phyloP scores from a whole-genome alignment of 2,329 filamentous ascomycete genomes.

The Dactylellina leptospora region DNA sequence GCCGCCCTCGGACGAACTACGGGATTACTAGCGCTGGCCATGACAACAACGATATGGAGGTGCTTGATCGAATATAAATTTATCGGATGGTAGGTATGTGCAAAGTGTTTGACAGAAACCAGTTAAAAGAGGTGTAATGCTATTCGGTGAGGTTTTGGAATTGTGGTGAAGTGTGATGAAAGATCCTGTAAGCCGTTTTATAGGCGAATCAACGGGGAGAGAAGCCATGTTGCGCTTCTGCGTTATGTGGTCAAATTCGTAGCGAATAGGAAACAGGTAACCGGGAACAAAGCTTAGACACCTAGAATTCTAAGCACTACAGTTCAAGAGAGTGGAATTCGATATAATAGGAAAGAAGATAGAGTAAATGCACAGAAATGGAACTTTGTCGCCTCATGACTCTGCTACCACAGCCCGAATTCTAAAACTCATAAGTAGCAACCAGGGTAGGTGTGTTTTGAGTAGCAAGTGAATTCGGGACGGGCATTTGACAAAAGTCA shows the following conservation, averaged over 20 bases:
- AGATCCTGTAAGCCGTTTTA: constrained; percentile 37
- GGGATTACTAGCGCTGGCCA: constrained; percentile 21
- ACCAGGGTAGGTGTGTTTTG: constrained; percentile 29
- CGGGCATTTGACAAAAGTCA: not conserved
- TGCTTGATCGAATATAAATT: too few relatives aligned
- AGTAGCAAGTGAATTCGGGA: constrained; percentile 7
- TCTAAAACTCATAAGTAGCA: not conserved
- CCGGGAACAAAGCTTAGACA: constrained; percentile 2
- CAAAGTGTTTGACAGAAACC: constrained; percentile 1
- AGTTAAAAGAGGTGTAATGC: constrained; percentile 6
- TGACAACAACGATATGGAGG: not conserved
- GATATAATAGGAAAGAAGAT: constrained; percentile 1
- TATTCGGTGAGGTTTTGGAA: constrained; percentile 18
- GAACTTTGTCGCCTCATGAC: constrained; percentile 35
- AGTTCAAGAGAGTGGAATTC: not conserved
- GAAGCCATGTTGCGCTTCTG: constrained; percentile 11
- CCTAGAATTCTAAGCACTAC: not conserved
- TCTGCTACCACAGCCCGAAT: constrained; percentile 25
- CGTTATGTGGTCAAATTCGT: constrained; percentile 8
- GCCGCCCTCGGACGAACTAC: constrained; percentile 33
- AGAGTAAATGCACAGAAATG: constrained; percentile 9
- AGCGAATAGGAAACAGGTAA: constrained; percentile 27
- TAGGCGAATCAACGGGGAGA: not conserved
- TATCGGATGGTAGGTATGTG: not conserved
- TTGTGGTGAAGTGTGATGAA: constrained; percentile 11